phyloP scores from a whole-genome alignment of 2,329 filamentous ascomycete species.

The Huntiella savannae region DNA sequence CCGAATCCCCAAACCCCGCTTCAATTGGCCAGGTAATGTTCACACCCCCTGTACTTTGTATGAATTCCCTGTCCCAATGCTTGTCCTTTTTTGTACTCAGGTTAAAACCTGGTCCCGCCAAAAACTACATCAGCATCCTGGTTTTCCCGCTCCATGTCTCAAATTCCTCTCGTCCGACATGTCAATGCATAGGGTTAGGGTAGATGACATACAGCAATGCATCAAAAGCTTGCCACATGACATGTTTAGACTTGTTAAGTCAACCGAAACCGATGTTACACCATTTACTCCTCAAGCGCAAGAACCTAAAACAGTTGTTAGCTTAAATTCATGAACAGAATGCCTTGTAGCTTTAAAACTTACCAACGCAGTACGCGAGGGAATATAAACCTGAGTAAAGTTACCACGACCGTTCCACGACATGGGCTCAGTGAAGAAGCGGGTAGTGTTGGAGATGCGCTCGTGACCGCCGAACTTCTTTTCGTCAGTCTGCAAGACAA shows the following conservation, averaged over 20 bases:
- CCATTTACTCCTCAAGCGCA: conserved; percentile 3
- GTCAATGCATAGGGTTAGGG: background rate
- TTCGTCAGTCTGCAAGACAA: conserved; percentile 68
- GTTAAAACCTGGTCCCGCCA: background rate
- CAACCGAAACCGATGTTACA: too few relatives aligned
- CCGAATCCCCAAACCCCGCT: conserved; percentile 3
- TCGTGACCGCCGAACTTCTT: conserved; percentile 61
- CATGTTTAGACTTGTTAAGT: too few relatives aligned
- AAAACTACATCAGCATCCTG: background rate
- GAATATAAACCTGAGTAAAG: conserved; percentile 82
- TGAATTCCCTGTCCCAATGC: conserved; percentile 2
- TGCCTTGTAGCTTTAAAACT: conserved; percentile 17
- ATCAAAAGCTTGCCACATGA: too few relatives aligned
- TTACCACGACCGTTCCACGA: conserved; percentile 81
- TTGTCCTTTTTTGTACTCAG: background rate
- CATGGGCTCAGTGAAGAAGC: conserved; percentile 84
- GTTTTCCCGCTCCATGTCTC: background rate
- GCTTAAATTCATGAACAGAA: conserved; percentile 2
- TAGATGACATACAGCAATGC: background rate
- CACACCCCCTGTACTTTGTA: background rate
- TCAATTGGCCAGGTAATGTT: too few relatives aligned
- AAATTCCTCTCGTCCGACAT: background rate
- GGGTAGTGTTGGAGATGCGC: conserved; percentile 57
- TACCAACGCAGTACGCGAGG: conserved; percentile 66
- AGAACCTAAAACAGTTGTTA: conserved; percentile 6